Base-by-base conservation (phyloP, 2,329 filamentous ascomycete genomes). In the Neofusicoccum umdonicola region DNA sequence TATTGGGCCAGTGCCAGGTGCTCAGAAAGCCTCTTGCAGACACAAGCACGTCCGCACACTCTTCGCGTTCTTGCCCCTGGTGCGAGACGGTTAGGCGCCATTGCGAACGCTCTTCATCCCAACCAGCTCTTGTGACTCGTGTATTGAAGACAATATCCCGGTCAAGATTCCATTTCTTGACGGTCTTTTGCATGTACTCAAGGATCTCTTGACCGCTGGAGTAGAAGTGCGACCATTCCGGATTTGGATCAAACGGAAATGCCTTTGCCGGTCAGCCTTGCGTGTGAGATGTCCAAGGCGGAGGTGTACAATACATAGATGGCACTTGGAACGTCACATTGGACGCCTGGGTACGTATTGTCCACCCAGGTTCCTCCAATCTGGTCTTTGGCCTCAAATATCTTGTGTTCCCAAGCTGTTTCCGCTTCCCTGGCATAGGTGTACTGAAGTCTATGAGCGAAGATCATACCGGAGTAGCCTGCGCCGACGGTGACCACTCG, bases 371-470 rank as follows among this genome's bases (percentile, higher is more conserved):
- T 81, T 4, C 79, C 79, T 7, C 78, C 80, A 19, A 81, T 66
- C 17, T 76, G 73, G 8, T 71, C 67, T 12, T 76, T 72, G 66
- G 77, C 76, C 68, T 83, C 81, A 62, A 80, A 82, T 60, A 83
- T 78, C 0, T 74, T 71, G 64, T 73, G 71, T 48, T 75, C 71
- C 27, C 35, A 51, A n/a, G 17, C n/a, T 80, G 79, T 51, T 69
- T 69, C 3, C 77, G 61, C 57, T 70, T 70, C 65, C 81, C 77
- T 1, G 78, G 78, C 67, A 80, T 78, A 8, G 78, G 72, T 56
- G 81, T 81, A 6, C 77, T 79, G 73, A 54, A 80, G 68, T 66
- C 79, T 79, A 66, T 80, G 74, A 2, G 78, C 78, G 22, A 80
- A 68, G 35, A 73, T 72, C 66, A 81, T 70, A 0, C 76, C 78